Conservation (phyloP, 176 grass and related monocot species). For the Carex scoparia region DNA sequence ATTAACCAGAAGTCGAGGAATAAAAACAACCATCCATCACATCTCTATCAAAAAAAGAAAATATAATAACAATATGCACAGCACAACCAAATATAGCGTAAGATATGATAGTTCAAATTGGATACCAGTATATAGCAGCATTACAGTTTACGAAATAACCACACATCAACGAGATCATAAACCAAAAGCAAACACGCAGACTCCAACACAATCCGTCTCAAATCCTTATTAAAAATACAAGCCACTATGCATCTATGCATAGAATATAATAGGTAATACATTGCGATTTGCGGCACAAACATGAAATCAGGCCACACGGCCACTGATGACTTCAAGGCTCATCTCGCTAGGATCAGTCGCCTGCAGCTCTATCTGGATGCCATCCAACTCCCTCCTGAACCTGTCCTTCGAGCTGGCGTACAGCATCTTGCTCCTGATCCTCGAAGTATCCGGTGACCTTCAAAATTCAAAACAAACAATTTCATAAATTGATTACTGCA, state of each 20-base stretch:
- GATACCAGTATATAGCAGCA: conserved; percentile 33
- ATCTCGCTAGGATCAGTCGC: conserved; percentile 72
- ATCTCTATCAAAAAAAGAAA: neutral
- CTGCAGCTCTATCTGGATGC: conserved; percentile 73
- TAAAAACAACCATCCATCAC: neutral
- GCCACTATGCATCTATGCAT: neutral
- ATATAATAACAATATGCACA: conserved; percentile 33
- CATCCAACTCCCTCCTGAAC: conserved; percentile 57
- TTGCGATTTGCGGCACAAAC: neutral
- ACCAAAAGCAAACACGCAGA: conserved; percentile 28
- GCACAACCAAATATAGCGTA: conserved; percentile 29
- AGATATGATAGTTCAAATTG: conserved; percentile 13
- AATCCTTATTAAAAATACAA: conserved; percentile 37
- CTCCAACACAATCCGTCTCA: conserved; percentile 21
- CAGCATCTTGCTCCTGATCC: conserved; percentile 86
- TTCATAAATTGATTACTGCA: neutral
- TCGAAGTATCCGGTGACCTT: conserved; percentile 53
- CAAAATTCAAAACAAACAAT: neutral
- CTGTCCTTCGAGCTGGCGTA: conserved; percentile 65
- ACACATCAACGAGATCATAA: conserved; percentile 30
- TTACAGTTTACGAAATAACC: conserved; percentile 37
- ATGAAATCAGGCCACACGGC: conserved; percentile 34
- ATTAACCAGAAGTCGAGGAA: neutral
- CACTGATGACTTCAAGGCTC: conserved; percentile 54
- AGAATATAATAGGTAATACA: conserved; percentile 18